Base-by-base conservation (phyloP, 2,329 filamentous ascomycete genomes). In the Corynespora cassiicola region DNA sequence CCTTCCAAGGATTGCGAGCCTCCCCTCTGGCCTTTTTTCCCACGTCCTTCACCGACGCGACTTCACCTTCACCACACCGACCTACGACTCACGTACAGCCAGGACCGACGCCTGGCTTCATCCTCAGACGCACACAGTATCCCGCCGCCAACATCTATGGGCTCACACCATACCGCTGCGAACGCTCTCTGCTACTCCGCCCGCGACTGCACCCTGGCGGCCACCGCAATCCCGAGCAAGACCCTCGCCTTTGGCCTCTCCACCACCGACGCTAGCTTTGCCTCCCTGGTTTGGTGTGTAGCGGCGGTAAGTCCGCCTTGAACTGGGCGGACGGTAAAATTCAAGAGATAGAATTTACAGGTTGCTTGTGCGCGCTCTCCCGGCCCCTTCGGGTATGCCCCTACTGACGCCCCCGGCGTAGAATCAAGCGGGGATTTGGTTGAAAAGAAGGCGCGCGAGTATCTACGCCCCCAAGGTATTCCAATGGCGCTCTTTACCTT, bases 261-360 rank as follows among this genome's bases (percentile, higher is more conserved):
- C 42, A 64, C 62, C 54, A 69, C 61, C 32, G 72, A 75, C 52
- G 72, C 73, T 16, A 74, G 69, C 50, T 76, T 76, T 54, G 73
- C 68, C n/a, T 61, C 66, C 31, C 61, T 75, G 63, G 57, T 74
- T 42, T 75, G 74, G 70, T 66, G 54, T 58, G 52, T 75, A 75
- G 66, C 70, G 58, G 73, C 66, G 60, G 60, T 55, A 50, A 65
- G 75, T 76, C 75, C 75, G 72, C 73, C 74, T 71, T 77, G 72
- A 77, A 45, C 50, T 46, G 54, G 74, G 74, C 74, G 75, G 75
- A 76, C 74, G 73, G 74, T 75, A 75, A 70, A 58, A 54, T 58
- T 47, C 47, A 25, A 39, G 29, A 51, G 41, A 36, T 48, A 26
- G 39, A 50, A 45, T 36, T 52, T 54, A 17, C 15, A 44, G 20